phyloP scores from a whole-genome alignment of 805 yeast genomes.

The Helenozyma rhizophorensis region DNA sequence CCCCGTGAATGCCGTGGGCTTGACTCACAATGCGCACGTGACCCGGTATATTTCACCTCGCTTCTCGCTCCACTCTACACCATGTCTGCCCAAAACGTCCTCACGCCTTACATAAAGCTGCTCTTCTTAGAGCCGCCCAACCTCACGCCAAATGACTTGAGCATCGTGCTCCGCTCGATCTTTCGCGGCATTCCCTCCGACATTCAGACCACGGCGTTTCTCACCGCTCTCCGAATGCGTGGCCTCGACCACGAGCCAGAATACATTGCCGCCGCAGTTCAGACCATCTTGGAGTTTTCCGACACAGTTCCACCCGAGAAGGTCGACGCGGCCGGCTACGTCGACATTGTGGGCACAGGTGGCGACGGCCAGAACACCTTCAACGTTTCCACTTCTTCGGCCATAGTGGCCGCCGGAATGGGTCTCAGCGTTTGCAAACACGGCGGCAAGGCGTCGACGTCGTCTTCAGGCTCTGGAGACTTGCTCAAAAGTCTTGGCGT shows the following conservation, averaged over 20 bases:
- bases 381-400: slow-evolving; percentile 92
- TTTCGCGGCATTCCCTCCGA: slow-evolving; percentile 60
- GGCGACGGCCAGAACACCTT: slow-evolving; percentile 98
- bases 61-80: not conserved
- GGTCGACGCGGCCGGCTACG: slow-evolving; percentile 49
- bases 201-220: slow-evolving; percentile 71
- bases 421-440: slow-evolving; percentile 81
- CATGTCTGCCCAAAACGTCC: slow-evolving; percentile 21
- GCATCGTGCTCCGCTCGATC: slow-evolving; percentile 56
- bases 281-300: slow-evolving; percentile 64
- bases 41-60: not conserved
- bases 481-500: slow-evolving; percentile 76
- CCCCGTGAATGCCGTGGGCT: too few species aligned
- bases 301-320: slow-evolving; percentile 43
- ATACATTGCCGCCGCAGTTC: slow-evolving; percentile 82
- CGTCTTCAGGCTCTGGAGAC: slow-evolving; percentile 92
- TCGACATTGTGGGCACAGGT: slow-evolving; percentile 97
- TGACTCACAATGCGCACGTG: not conserved
- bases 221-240: slow-evolving; percentile 68
- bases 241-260: slow-evolving; percentile 79
- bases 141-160: slow-evolving; percentile 60
- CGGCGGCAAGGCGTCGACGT: slow-evolving; percentile 96
- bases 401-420: slow-evolving; percentile 92
- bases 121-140: slow-evolving; percentile 57
- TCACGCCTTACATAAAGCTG: slow-evolving; percentile 61